Base-by-base conservation (phyloP, 225 moss, liverwort and hornwort species). In the Takakia lepidozioides region DNA sequence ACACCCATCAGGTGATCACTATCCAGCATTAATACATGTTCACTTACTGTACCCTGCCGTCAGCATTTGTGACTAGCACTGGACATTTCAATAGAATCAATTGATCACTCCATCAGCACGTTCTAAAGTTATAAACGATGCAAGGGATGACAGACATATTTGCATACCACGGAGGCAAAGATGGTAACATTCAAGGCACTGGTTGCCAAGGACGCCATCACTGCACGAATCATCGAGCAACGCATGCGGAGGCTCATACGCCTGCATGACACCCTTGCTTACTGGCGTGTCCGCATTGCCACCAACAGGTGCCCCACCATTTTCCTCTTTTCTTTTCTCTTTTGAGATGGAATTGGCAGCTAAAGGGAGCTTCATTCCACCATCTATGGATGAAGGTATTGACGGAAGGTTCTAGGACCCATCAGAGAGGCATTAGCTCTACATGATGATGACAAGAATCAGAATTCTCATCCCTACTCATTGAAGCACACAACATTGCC, bases 1-100 rank as follows among this genome's bases (percentile, higher is more conserved):
- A 80, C 46, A 89, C 79, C 15, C 86, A 95, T 57, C 72, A 95
- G 64, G 88, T 85, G n/a, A n/a, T n/a, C n/a, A n/a, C n/a, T n/a
- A n/a, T n/a, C n/a, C n/a, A n/a, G n/a, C n/a, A n/a, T n/a, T n/a
- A n/a, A n/a, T n/a, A n/a, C n/a, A n/a, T n/a, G n/a, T n/a, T n/a
- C n/a, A n/a, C n/a, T n/a, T n/a, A n/a, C n/a, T n/a, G n/a, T n/a
- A n/a, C n/a, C n/a, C n/a, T n/a, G n/a, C n/a, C n/a, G n/a, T n/a
- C n/a, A n/a, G n/a, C n/a, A n/a, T n/a, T n/a, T n/a, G n/a, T n/a
- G n/a, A n/a, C n/a, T n/a, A n/a, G n/a, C n/a, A n/a, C n/a, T n/a
- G n/a, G n/a, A n/a, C n/a, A n/a, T n/a, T n/a, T n/a, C n/a, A 14
- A 2, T 14, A 38, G 2, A 14, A 17, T 2, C 17, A 17, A 14